Evolutionary conservation across 2,329 filamentous ascomycete species (phyloP), one percentile per base, ranked within the genome.

Genomic region (Aureobasidium sp.): DNA sequence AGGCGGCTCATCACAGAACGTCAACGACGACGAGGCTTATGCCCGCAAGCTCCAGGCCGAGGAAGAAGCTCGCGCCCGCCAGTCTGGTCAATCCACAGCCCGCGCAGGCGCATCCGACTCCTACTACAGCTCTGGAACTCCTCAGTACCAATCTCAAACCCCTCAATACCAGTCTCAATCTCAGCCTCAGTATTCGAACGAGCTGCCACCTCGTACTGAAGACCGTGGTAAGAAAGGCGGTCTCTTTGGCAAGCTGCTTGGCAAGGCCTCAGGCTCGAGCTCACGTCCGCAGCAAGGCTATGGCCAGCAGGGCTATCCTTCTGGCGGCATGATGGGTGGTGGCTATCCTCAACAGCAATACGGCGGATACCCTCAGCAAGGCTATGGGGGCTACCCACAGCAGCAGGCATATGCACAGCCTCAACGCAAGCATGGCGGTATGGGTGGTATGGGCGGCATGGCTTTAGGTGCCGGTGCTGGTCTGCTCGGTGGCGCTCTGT

Each of bases 21-120:
- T 80, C 34, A 83, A 83, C 63, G 86, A 88, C 51, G 91, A 95
- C 71, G 90, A 88, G 63, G 82, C 81, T 29, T 78, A 92, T 10
- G 91, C 92, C 8, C 82, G 89, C 44, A 84, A 86, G 70, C 78
- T 96, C 46, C 92, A 96, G 73, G 88, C 88, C 48, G 89, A 96
- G 74, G 91, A 96, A 74, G 82, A 96, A 66, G 84, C 85, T 6
- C 83, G 84, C 48, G 65, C 52, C 13, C 32, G 57, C 20, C 61
- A 56, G 36, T 23, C 53, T 36, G 66, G 62, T 32, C 27, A 41
- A 12, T 32, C 60, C 42, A 20, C 17, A 13, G 81, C 80, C 17
- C 71, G 68, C 66, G 69, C 70, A 68, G 79, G 79, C 32, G 74
- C 77, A 2, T 70, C 77, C n/a, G 73, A 78, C 53, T 71, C 73